Base-by-base conservation (phyloP, 768 basidiomycete species). In the Chalciporus chontae region DNA sequence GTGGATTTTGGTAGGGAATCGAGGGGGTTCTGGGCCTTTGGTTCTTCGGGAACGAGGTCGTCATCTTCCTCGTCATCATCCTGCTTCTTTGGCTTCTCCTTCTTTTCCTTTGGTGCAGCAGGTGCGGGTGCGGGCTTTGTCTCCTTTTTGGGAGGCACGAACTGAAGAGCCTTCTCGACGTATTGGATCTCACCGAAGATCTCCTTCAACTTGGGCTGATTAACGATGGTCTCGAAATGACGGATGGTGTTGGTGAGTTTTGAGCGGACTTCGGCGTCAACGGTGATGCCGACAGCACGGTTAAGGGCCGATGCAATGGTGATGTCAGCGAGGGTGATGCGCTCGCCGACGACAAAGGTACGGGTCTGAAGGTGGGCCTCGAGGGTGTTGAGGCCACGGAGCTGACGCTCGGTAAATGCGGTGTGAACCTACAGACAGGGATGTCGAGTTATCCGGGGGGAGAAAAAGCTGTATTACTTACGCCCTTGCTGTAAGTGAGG, bases 11-110 rank as follows among this genome's bases (percentile, higher is more conserved):
- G 92, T 36, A 97, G 82, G 54, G 81, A 78, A 56, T 96, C 95
- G 45, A 95, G 84, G 23, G 95, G 95, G 79, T 96, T 95, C 81
- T 94, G 94, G 50, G 72, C 79, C 69, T 95, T 95, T 58, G 94
- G 91, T 71, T 88, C 92, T 43, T 80, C 81, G 19, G 86, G 84
- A 23, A 87, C 83, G 40, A 77, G 69, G 50, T 75, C 73, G 52
- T 85, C 87, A 5, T 93, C 91, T 8, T 94, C 92, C 0, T 90
- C 89, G 0, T 87, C 85, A 0, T 79, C 80, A 0, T 61, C 76
- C 27, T 65, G 72, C 57, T 76, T 75, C 51, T 76, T 74, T 66
- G 84, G 81, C 14, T 79, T 77, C 62, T 82, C 81, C 70, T 84
- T 83, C 66, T 84, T 84, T 44, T 83, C 78, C 32, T 71, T 69